Base-by-base conservation (phyloP, 1,284 basidiomycete species). In the Moesziomyces parantarcticus region DNA sequence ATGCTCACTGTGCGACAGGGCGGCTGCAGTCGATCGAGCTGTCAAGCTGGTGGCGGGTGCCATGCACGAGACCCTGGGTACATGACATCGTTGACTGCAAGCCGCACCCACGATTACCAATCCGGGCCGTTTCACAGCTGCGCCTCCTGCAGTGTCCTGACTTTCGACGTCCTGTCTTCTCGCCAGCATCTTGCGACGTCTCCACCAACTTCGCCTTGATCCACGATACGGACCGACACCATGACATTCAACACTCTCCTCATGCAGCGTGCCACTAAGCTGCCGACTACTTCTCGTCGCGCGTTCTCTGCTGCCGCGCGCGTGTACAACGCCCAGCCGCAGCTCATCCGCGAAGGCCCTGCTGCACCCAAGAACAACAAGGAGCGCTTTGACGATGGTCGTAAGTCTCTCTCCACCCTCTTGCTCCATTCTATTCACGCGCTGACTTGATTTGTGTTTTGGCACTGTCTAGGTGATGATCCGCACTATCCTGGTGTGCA, bases 271-370 rank as follows among this genome's bases (percentile, higher is more conserved):
- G 32, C 53, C 21, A 46, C 60, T 5, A 34, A 57, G 26, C 47
- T 56, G 42, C 32, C 66, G 11, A 41, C 49, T 22, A 36, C 48
- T 7, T 45, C 54, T 10, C 40, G 47, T 9, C 51, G 62, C 23
- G 49, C 61, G 10, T 57, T 72, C 3, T 36, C 63, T 5, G 56
- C 63, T 1, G 26, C 58, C 18, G 23, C 46, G 1, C 34, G 34
- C 21, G 62, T 46, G 5, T 50, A 53, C 58, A 61, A 66, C 22
- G 32, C 9, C 16, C 36, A 34, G 3, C 71, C 71, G 23, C 44
- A 60, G 26, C 29, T 69, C 36, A 74, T 65, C 44, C 61, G 71
- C 14, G 55, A 74, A 44, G 71, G 71, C 23, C 71, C 71, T 3
- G 40, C 65, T 3, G 71, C 61, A 16, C 50, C 11, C 39, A 68